Conservation (phyloP, 2,329 filamentous ascomycete genomes). For the Fusarium lateritium region DNA sequence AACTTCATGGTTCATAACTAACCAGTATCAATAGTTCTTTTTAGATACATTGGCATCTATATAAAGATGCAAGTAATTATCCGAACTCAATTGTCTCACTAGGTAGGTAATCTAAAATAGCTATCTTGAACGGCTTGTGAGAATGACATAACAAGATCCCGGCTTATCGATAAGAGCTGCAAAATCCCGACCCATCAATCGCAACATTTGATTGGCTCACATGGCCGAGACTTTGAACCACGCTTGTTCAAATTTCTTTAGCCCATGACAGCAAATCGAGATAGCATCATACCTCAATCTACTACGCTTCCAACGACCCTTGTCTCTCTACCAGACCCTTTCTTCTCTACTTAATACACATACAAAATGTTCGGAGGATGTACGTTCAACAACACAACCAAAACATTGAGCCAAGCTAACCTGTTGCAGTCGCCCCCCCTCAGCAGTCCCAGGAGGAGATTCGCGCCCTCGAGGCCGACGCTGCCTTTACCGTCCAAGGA, state of each 20-base stretch:
- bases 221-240: conserved; percentile 13
- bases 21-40: too few relatives aligned
- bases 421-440: conserved; percentile 73
- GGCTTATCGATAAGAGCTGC: conserved; percentile 56
- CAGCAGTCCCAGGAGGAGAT: conserved; percentile 80
- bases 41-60: too few relatives aligned
- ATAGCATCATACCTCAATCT: conserved; percentile 48
- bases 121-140: neutral
- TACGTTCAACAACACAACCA: conserved; percentile 54
- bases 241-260: conserved; percentile 47
- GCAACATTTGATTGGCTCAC: conserved; percentile 29
- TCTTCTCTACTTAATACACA: conserved; percentile 6
- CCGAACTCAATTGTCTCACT: too few relatives aligned
- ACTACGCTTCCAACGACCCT: conserved; percentile 20
- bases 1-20: too few relatives aligned
- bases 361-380: conserved; percentile 75
- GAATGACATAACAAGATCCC: conserved; percentile 17
- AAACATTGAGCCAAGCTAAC: conserved; percentile 36
- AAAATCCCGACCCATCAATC: conserved; percentile 7
- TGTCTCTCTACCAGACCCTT: conserved; percentile 11
- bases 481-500: conserved; percentile 76
- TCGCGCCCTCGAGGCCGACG: conserved; percentile 76
- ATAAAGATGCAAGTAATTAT: too few relatives aligned
- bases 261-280: conserved; percentile 34
- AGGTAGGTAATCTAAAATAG: too few relatives aligned